phyloP scores from a whole-genome alignment of 208 protist species.

The Trypanosoma boissoni region DNA sequence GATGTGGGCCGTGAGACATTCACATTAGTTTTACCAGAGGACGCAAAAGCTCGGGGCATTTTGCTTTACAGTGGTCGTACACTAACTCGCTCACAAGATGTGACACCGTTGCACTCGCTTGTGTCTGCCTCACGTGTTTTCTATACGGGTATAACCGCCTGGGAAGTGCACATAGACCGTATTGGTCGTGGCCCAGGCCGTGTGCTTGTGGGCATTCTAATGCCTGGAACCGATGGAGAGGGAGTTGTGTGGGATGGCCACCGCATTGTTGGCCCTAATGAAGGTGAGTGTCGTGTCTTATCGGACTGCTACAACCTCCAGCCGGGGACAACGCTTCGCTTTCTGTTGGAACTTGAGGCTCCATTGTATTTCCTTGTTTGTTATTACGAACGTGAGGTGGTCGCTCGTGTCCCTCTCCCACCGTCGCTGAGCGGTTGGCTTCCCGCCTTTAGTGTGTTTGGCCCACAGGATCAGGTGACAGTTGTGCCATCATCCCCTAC shows the following conservation, averaged over 20 bases:
- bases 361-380: conserved; percentile 28
- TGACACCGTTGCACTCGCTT: conserved; percentile 16
- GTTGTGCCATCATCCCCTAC: conserved; percentile 19
- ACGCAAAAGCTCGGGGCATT: conserved; percentile 19
- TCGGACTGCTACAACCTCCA: conserved; percentile 14
- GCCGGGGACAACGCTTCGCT: conserved; percentile 20
- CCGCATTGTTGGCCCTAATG: conserved; percentile 30
- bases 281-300: conserved; percentile 21
- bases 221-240: conserved; percentile 26
- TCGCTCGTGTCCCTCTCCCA: conserved; percentile 22
- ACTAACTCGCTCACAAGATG: conserved; percentile 17
- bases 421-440: conserved; percentile 20
- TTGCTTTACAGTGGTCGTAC: conserved; percentile 31
- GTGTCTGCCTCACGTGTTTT: conserved; percentile 24
- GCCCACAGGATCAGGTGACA: conserved; percentile 31
- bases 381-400: conserved; percentile 23
- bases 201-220: conserved; percentile 26
- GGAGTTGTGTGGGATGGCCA: conserved; percentile 38
- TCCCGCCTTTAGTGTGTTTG: conserved; percentile 31
- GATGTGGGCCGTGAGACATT: conserved; percentile 17
- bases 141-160: conserved; percentile 21
- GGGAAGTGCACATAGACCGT: conserved; percentile 28
- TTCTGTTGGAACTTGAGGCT: conserved; percentile 25
- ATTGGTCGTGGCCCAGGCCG: conserved; percentile 23
- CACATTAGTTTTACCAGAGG: conserved; percentile 16